phyloP scores from a whole-genome alignment of 257 asterid species.

The Fraxinus cuspidata region DNA sequence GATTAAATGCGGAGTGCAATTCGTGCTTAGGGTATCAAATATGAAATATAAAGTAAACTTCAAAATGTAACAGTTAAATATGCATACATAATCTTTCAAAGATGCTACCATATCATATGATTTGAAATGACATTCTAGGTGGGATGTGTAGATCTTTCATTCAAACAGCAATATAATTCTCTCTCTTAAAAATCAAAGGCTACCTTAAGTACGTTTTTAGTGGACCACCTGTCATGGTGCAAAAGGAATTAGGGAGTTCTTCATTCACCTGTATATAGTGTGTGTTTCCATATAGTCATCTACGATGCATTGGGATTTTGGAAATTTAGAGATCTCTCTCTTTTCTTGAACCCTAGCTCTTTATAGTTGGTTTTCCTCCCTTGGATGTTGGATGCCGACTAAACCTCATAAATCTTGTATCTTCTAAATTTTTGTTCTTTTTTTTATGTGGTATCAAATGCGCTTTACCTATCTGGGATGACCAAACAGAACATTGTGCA shows the following conservation, averaged over 20 bases:
- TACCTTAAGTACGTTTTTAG: neutral
- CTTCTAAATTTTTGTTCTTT: neutral
- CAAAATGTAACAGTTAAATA: neutral
- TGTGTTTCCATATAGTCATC: neutral
- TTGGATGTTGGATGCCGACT: neutral
- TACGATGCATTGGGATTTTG: neutral
- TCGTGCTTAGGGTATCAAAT: neutral
- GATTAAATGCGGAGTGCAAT: neutral
- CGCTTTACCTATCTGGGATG: neutral
- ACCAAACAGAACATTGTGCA: neutral
- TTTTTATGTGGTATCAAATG: neutral
- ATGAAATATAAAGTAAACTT: neutral
- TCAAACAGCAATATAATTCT: neutral
- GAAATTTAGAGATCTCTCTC: neutral
- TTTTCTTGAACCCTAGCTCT: neutral
- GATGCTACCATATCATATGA: neutral
- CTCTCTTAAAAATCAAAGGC: conserved; percentile 5
- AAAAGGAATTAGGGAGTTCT: neutral
- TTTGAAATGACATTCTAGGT: neutral
- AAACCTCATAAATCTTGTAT: neutral
- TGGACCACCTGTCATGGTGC: neutral
- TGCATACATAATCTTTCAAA: neutral
- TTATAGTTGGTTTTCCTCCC: neutral
- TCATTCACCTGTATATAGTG: neutral
- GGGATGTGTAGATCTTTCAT: neutral